Conservation (phyloP, 805 yeast species). For the Wickerhamomyces alni region DNA sequence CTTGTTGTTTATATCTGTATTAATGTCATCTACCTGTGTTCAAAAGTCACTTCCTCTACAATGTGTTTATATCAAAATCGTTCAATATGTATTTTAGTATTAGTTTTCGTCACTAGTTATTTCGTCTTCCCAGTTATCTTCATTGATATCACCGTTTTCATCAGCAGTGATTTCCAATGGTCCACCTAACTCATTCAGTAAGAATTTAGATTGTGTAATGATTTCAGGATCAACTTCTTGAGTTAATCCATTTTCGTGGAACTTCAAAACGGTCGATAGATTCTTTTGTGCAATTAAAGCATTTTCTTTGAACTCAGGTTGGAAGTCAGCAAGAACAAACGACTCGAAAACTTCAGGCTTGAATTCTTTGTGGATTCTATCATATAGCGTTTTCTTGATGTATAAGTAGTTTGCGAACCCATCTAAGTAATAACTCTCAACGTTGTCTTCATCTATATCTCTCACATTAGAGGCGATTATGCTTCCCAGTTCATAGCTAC, state of each 20-base stretch:
- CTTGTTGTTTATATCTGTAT: constrained; percentile 8
- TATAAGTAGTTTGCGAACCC: constrained; percentile 64
- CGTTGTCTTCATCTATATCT: constrained; percentile 77
- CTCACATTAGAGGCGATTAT: constrained; percentile 60
- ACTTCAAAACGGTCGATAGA: constrained; percentile 8
- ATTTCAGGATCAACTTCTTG: constrained; percentile 54
- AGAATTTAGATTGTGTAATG: constrained; percentile 40
- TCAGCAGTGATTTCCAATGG: constrained; percentile 57
- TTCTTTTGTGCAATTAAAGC: constrained; percentile 9
- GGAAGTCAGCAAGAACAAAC: constrained; percentile 7
- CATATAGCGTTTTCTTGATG: constrained; percentile 29
- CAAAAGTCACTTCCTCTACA: background rate
- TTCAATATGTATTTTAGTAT: no score
- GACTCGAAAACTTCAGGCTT: constrained; percentile 21
- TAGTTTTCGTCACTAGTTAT: constrained; percentile 37
- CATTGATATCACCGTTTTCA: constrained; percentile 28
- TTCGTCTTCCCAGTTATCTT: constrained; percentile 47
- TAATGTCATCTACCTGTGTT: background rate
- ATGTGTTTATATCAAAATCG: background rate
- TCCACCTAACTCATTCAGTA: constrained; percentile 58
- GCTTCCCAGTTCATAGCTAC: constrained; percentile 57
- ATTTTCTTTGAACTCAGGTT: constrained; percentile 13
- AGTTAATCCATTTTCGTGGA: background rate
- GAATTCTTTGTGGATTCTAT: constrained; percentile 8
- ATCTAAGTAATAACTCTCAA: constrained; percentile 79